A percentile compares a stretch with the other conserved stretches of the same genome.
These are phyloP conservation scores for Artemisia argyi DNA, from an alignment of 129 eudicot species.

Conservation along the genomic window DNA sequence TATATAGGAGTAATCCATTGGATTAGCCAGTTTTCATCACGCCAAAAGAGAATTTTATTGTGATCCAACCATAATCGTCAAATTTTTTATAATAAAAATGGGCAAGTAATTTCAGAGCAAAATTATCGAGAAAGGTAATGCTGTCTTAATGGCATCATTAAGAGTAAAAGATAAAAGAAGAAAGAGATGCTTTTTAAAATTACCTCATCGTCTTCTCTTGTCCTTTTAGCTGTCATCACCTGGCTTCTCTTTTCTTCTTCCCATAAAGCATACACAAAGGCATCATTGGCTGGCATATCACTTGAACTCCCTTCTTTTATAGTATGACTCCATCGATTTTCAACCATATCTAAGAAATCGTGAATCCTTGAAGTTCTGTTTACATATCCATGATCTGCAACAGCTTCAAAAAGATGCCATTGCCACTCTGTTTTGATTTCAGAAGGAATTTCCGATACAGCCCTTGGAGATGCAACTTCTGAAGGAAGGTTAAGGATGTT, in stretches of 20 bases:
- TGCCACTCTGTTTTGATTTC: constrained; percentile 68
- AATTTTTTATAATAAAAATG: background rate
- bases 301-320: constrained; percentile 34
- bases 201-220: constrained; percentile 87
- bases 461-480: constrained; percentile 65
- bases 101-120: constrained; percentile 3
- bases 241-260: constrained; percentile 66
- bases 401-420: constrained; percentile 66
- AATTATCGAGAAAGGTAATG: constrained; percentile 4
- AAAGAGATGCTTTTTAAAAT: background rate
- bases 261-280: constrained; percentile 69
- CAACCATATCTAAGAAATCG: constrained; percentile 44
- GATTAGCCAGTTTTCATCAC: background rate
- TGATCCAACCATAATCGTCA: constrained; percentile 6
- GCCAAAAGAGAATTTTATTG: background rate
- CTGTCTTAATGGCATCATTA: background rate
- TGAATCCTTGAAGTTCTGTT: constrained; percentile 35
- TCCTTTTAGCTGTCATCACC: constrained; percentile 44
- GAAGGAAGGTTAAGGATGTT: constrained; percentile 70
- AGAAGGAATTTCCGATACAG: constrained; percentile 51
- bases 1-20: background rate
- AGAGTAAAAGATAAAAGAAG: background rate
- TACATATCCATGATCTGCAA: constrained; percentile 26
- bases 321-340: constrained; percentile 45
- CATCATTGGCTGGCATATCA: constrained; percentile 30